Conservation (phyloP, 805 yeast species). For the Kazachstania africana region DNA sequence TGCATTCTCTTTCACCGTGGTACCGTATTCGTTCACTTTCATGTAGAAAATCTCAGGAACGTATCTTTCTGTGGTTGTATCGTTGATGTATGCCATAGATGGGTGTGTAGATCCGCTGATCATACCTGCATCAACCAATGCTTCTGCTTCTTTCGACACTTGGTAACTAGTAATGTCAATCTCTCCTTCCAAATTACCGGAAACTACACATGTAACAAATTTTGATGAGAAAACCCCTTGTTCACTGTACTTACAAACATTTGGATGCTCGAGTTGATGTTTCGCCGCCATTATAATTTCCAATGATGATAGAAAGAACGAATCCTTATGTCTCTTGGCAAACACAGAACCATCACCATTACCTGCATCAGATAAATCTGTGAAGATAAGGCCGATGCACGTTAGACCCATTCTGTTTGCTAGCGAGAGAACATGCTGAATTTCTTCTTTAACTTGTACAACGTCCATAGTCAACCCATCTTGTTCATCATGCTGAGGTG, state of each 20-base stretch:
- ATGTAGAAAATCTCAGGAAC: constrained; percentile 91
- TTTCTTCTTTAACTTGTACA: constrained; percentile 26
- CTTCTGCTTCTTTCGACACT: constrained; percentile 80
- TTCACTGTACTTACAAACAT: constrained; percentile 49
- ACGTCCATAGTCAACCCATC: constrained; percentile 69
- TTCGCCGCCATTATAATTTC: constrained; percentile 78
- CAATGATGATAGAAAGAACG: constrained; percentile 79
- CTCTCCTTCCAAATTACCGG: constrained; percentile 82
- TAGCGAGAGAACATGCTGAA: constrained; percentile 42
- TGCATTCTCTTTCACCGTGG: constrained; percentile 79
- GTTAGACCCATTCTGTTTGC: constrained; percentile 50
- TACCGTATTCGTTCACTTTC: constrained; percentile 75
- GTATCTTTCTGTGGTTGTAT: constrained; percentile 59
- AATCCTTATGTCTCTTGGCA: constrained; percentile 85
- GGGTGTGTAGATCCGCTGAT: constrained; percentile 87
- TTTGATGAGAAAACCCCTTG: constrained; percentile 68
- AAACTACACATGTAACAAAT: constrained; percentile 83
- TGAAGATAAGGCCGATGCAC: constrained; percentile 75
- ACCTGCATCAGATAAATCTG: constrained; percentile 85
- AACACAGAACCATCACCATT: constrained; percentile 78
- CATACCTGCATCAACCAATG: constrained; percentile 73
- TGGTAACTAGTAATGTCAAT: constrained; percentile 88
- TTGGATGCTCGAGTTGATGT: constrained; percentile 58
- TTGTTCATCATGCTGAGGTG: constrained; percentile 73
- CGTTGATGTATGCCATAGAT: constrained; percentile 68